Evolutionary conservation across 169 alveolate genomes (phyloP).

Genomic region (Cryptosporidium felis): DNA sequence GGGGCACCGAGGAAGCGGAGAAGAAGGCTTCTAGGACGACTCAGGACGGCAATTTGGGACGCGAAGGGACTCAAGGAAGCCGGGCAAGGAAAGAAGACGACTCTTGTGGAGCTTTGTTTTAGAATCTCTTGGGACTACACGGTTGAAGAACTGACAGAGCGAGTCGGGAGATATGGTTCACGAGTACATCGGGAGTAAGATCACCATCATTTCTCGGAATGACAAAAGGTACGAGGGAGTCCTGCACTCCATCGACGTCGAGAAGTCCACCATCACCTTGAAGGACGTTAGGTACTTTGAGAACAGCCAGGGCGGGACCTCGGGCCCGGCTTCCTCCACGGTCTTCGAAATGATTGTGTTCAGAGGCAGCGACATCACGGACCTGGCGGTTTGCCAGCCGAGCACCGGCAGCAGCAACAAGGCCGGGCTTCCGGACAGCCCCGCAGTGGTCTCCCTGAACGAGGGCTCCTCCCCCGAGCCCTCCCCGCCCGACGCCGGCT

Average conservation of each 20-base stretch:
- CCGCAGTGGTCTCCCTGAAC: conserved; percentile 47
- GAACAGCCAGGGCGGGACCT: conserved; percentile 5
- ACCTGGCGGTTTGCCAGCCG: conserved; percentile 66
- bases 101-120: no score
- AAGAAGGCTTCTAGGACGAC: no score
- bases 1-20: no score
- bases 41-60: no score
- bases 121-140: no score
- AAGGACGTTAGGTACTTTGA: conserved; percentile 67
- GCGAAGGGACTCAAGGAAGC: no score
- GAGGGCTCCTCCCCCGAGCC: background rate
- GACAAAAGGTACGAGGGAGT: conserved; percentile 65
- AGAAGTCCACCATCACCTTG: conserved; percentile 51
- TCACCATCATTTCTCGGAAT: conserved; percentile 62
- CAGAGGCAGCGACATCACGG: conserved; percentile 70
- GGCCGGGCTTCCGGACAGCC: conserved; percentile 28
- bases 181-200: conserved; percentile 66
- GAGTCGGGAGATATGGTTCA: conserved; percentile 64
- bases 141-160: no score
- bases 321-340: conserved; percentile 53
- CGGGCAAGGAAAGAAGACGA: no score
- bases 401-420: background rate
- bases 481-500: background rate
- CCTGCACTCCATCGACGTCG: conserved; percentile 67
- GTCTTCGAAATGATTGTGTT: conserved; percentile 67